Evolutionary conservation across 2,329 filamentous ascomycete genomes (phyloP), one percentile per base, ranked within the genome.

Genomic region (Phialophora chinensis): DNA sequence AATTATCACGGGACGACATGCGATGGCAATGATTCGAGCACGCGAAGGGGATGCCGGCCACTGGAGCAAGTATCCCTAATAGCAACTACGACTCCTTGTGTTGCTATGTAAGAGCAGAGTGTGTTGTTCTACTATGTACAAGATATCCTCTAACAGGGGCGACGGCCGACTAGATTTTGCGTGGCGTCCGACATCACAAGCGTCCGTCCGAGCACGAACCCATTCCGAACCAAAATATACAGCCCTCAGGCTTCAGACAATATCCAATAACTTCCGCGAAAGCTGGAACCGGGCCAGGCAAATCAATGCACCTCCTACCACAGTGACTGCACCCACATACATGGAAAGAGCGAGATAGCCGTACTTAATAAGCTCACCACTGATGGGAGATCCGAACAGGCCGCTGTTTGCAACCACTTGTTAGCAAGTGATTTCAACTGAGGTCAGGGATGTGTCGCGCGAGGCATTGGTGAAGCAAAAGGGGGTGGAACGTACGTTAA

Each of bases 381-480:
- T 79, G 6, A 83, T 80, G 0, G 79, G 80, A 0, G 79, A 74
- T 10, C 79, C 79, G 4, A 79, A 76, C 56, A 82, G 76, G 4
- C 77, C 77, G 14, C 79, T 65, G 33, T 20, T 44, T 47, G 3
- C 14, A 11, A n/a, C 3, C 20, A 27, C 20, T 11, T 20, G 31
- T 52, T 29, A 53, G 35, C 31, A 52, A 53, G 11, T 52, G 23
- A 52, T 5, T 25, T 17, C 20, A 27, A 27, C 49, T 4, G 20
- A 17, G 8, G 49, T 17, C 10, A n/a, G 38, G 17, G 38, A n/a
- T 44, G 6, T 7, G 5, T 44, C 5, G 14, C 2, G 17, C n/a
- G 17, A 44, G 2, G 17, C 38, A 44, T n/a, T n/a, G 38, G 2
- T 44, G 17, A n/a, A 44, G 17, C 17, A 42, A 3, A 42, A 5